phyloP scores from a whole-genome alignment of 2,329 filamentous ascomycete species.

The Pseudophaeomoniella oleicola region DNA sequence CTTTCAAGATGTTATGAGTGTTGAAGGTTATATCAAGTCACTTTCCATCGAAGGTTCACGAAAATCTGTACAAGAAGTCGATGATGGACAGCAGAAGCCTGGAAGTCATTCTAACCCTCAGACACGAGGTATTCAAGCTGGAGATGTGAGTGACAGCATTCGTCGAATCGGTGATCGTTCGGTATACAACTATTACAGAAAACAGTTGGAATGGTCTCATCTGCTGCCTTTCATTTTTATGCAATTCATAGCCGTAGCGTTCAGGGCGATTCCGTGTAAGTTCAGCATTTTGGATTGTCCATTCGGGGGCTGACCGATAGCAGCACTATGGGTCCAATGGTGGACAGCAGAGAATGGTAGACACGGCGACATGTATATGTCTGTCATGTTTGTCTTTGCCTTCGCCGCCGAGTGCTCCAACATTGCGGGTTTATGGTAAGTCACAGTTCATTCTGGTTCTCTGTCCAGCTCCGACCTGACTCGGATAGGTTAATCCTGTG shows the following conservation, averaged over 20 bases:
- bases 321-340: not conserved
- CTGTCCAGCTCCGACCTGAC: no score
- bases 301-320: not conserved
- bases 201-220: not conserved
- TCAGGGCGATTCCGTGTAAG: not conserved
- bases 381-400: not conserved
- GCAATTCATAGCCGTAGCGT: not conserved
- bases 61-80: no score
- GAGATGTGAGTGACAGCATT: no score
- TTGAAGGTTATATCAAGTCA: not conserved
- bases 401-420: not conserved
- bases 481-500: not conserved
- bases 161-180: not conserved
- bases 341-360: not conserved
- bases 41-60: no score
- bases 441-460: not conserved
- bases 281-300: not conserved
- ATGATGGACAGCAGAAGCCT: no score
- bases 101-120: no score
- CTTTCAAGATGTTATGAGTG: slow-evolving; percentile 15
- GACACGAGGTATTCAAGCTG: no score
- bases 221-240: not conserved
- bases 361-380: not conserved
- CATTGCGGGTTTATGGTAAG: not conserved
- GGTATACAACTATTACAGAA: not conserved